Base-by-base conservation (phyloP, 1,284 basidiomycete species). In the Ceratobasidium sp. region DNA sequence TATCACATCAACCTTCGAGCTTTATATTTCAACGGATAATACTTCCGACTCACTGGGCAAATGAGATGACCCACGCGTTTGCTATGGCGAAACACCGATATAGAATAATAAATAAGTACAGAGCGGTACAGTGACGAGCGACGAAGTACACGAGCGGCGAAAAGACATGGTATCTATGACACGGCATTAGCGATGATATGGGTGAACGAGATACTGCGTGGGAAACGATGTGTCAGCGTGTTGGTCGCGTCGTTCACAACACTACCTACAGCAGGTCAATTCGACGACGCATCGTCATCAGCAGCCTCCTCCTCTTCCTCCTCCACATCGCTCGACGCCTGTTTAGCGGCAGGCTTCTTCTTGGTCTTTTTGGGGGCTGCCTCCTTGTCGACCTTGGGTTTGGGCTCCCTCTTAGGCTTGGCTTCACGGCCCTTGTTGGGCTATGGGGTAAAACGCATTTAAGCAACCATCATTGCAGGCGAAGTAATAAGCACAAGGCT, bases 61-160 rank as follows among this genome's bases (percentile, higher is more conserved):
- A n/a, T 13, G 14, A 49, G n/a, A 22, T 37, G 27, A 29, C 37
- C 64, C 39, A 41, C 39, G 39, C 37, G 49, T 29, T 24, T 54
- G 37, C 11, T 29, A 59, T 41, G 34, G 46, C 34, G 37, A 46
- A 69, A 49, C 46, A 65, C 51, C 31, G 68, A 61, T 53, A 71
- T 69, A 53, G 43, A 59, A 58, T 46, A 58, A 59, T 71, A 71
- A 71, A 71, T 71, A 71, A 71, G 37, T 71, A 71, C 68, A 71
- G 51, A 54, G 68, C 68, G 58, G 68, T 71, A 71, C 68, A 71
- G 39, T n/a, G 37, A 43, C 68, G 39, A 66, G 49, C 31, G 65
- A 49, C 68, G 54, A 71, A 71, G 56, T 71, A 71, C 68, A 71
- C 37, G 13, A 37, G 43, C 61, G 54, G 19, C 68, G 56, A 39